These are phyloP conservation scores for Rhodosporidiobolus odoratus DNA, from an alignment of 768 basidiomycete species.

Conservation along the genomic window DNA sequence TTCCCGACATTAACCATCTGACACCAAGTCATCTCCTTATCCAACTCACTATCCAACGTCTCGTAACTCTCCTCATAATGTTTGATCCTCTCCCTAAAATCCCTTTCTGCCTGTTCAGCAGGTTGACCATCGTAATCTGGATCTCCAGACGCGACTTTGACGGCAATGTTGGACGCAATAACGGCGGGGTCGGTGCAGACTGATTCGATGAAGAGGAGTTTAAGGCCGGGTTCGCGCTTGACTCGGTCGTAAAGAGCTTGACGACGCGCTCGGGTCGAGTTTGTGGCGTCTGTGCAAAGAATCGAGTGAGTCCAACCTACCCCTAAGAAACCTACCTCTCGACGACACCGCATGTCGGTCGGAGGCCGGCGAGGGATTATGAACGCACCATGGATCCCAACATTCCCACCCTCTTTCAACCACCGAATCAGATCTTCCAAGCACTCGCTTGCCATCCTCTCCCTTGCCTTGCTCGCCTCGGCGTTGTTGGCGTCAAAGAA, in stretches of 20 bases:
- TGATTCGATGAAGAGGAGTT: conserved; percentile 89
- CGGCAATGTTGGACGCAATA: conserved; percentile 89
- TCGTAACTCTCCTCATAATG: conserved; percentile 95
- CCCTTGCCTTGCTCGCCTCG: conserved; percentile 68
- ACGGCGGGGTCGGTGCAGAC: conserved; percentile 87
- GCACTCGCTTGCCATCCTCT: conserved; percentile 80
- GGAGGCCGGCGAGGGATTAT: too few relatives aligned
- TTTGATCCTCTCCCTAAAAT: conserved; percentile 84
- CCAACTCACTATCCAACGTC: conserved; percentile 62
- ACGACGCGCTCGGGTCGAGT: conserved; percentile 53
- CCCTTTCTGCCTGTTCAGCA: conserved; percentile 73
- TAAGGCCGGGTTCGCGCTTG: conserved; percentile 75
- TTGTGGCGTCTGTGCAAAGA: conserved; percentile 75
- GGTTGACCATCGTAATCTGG: conserved; percentile 93
- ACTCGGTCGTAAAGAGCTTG: conserved; percentile 79
- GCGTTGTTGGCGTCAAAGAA: conserved; percentile 85
- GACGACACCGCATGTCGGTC: not conserved
- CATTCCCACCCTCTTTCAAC: conserved; percentile 89
- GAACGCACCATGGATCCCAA: conserved; percentile 83
- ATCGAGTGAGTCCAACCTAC: not conserved
- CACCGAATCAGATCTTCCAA: conserved; percentile 90
- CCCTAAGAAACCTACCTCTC: not conserved
- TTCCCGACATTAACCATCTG: conserved; percentile 89
- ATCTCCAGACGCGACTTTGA: conserved; percentile 94
- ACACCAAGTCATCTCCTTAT: conserved; percentile 82